phyloP scores from a whole-genome alignment of 139 green algal genomes.

The Chlamydomonas applanata region DNA sequence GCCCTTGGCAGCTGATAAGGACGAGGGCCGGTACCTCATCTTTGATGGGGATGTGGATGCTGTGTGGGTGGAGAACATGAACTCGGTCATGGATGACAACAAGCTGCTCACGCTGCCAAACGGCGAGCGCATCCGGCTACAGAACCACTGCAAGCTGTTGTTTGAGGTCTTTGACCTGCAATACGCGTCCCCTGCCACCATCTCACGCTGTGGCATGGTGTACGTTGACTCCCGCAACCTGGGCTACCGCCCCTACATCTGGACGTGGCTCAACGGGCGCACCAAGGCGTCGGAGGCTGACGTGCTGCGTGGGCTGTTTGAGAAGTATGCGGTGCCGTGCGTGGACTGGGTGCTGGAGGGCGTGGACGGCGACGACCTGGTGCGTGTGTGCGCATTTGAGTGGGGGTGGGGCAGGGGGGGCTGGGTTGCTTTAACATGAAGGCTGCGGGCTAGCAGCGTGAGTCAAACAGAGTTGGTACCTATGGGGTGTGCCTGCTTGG shows the following conservation, averaged over 20 bases:
- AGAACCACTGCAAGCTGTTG: conserved; percentile 76
- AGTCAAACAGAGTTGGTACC: too few species aligned
- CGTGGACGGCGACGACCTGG: conserved; percentile 74
- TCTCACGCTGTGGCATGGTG: conserved; percentile 85
- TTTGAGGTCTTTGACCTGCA: conserved; percentile 76
- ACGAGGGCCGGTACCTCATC: conserved; percentile 68
- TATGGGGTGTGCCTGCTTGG: too few species aligned
- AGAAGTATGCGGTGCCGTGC: conserved; percentile 69
- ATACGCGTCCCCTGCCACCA: conserved; percentile 66
- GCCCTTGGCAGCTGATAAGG: conserved; percentile 57
- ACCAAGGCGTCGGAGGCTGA: conserved; percentile 16
- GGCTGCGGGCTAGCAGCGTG: too few species aligned
- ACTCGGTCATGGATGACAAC: conserved; percentile 90
- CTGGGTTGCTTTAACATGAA: too few species aligned
- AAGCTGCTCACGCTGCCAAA: conserved; percentile 85
- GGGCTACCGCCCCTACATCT: conserved; percentile 77
- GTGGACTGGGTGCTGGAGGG: conserved; percentile 79
- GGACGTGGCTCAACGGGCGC: conserved; percentile 66
- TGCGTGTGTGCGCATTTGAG: conserved; percentile 20
- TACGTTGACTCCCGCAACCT: conserved; percentile 88
- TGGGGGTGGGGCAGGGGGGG: too few species aligned
- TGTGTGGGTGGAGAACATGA: conserved; percentile 92
- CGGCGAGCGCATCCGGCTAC: conserved; percentile 79
- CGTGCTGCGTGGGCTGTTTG: conserved; percentile 57
- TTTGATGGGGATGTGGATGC: conserved; percentile 87